These are phyloP conservation scores for Celoporthe dispersa DNA, from an alignment of 2,329 filamentous ascomycete species.

Conservation along the genomic window DNA sequence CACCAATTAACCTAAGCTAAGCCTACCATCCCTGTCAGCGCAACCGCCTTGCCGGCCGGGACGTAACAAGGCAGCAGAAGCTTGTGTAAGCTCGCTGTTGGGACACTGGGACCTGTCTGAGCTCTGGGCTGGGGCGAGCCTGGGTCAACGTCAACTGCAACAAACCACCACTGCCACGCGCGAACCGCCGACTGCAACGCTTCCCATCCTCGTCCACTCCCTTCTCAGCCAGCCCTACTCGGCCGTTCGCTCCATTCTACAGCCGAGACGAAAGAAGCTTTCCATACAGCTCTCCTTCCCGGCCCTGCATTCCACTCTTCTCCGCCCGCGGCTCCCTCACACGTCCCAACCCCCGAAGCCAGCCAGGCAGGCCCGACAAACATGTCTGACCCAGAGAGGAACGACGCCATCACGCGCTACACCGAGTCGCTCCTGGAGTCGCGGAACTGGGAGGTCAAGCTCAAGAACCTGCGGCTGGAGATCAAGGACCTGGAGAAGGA, in stretches of 20 bases:
- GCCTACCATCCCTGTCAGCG: background rate
- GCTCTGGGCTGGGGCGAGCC: constrained; percentile 5
- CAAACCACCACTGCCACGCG: background rate
- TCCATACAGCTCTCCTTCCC: background rate
- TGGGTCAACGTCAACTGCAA: constrained; percentile 19
- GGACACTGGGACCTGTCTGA: background rate
- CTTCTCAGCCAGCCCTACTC: background rate
- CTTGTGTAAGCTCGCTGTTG: constrained; percentile 42
- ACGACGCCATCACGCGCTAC: constrained; percentile 76
- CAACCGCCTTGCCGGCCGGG: constrained; percentile 5
- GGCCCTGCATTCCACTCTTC: background rate
- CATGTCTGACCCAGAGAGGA: constrained; percentile 62
- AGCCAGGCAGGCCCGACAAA: constrained; percentile 38
- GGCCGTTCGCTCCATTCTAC: background rate
- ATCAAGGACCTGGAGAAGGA: constrained; percentile 96
- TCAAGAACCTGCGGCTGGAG: constrained; percentile 90
- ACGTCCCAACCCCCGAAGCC: constrained; percentile 4
- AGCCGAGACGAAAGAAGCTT: background rate
- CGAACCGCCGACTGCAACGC: background rate
- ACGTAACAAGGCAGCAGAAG: constrained; percentile 42
- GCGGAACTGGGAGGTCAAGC: constrained; percentile 97
- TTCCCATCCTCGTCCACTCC: background rate
- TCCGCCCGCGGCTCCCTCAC: constrained; percentile 10
- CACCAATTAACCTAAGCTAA: background rate
- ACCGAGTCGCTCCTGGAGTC: constrained; percentile 87